phyloP scores from a whole-genome alignment of 1,284 basidiomycete genomes.

The Moesziomyces antarcticus region DNA sequence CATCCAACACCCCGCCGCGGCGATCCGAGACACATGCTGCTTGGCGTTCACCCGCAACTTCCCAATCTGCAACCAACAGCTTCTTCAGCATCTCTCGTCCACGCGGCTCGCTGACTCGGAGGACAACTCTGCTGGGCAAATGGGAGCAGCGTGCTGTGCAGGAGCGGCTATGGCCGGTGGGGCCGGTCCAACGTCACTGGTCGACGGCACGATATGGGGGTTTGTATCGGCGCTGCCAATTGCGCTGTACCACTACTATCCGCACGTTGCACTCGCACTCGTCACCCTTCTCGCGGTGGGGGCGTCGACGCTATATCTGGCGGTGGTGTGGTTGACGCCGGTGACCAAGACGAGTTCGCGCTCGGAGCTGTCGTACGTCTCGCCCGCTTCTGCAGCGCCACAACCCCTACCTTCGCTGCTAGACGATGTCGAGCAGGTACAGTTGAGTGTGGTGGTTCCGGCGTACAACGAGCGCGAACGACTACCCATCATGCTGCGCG shows the following conservation, averaged over 20 bases:
- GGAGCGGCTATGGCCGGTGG: slow-evolving; percentile 28
- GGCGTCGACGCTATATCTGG: slow-evolving; percentile 19
- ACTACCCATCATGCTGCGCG: slow-evolving; percentile 82
- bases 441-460: slow-evolving; percentile 82
- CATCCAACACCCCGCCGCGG: too few relatives aligned
- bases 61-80: too few relatives aligned
- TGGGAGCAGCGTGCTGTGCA: slow-evolving; percentile 53
- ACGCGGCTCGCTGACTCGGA: too few relatives aligned
- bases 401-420: slow-evolving; percentile 18
- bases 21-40: too few relatives aligned
- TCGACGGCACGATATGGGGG: slow-evolving; percentile 33
- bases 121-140: not conserved
- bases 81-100: not conserved
- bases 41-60: too few relatives aligned
- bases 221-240: slow-evolving; percentile 38
- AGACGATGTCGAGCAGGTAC: slow-evolving; percentile 39
- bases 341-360: slow-evolving; percentile 12
- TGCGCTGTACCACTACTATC: slow-evolving; percentile 44
- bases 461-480: slow-evolving; percentile 88
- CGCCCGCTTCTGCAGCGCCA: slow-evolving; percentile 1
- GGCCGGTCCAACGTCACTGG: slow-evolving; percentile 10
- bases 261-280: slow-evolving; percentile 19
- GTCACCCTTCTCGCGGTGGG: slow-evolving; percentile 7
- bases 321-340: slow-evolving; percentile 29
- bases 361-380: slow-evolving; percentile 25